Conservation (phyloP, 306 rosid genomes). For the Quercus dentata region DNA sequence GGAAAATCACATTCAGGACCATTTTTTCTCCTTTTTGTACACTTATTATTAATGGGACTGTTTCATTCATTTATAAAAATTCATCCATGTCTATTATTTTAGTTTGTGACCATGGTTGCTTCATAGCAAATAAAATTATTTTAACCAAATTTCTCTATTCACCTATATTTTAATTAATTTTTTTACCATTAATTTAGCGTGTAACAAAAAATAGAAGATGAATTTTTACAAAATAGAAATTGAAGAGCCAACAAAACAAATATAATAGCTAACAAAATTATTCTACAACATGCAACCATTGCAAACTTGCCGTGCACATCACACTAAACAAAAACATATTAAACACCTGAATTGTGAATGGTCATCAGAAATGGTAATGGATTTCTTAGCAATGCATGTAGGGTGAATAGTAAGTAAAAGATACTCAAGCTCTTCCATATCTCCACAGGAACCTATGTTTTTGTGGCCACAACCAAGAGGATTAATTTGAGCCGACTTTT, state of each 20-base stretch:
- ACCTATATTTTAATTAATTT: too few relatives aligned
- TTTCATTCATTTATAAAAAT: background rate
- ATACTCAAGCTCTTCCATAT: background rate
- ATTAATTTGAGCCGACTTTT: conserved; percentile 22
- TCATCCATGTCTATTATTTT: conserved; percentile 17
- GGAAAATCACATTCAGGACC: conserved; percentile 4
- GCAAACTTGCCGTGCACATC: too few relatives aligned
- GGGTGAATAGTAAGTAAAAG: background rate
- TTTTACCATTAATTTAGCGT: too few relatives aligned
- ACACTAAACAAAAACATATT: too few relatives aligned
- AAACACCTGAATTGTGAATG: conserved; percentile 1
- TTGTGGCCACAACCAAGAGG: conserved; percentile 61
- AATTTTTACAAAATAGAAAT: too few relatives aligned
- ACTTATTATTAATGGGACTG: too few relatives aligned
- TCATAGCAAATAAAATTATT: conserved; percentile 1
- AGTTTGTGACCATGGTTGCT: conserved; percentile 13
- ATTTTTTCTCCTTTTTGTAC: background rate
- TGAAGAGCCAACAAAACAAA: too few relatives aligned
- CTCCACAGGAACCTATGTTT: conserved; percentile 66
- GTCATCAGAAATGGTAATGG: conserved; percentile 36
- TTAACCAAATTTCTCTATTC: too few relatives aligned
- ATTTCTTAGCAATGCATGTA: conserved; percentile 32
- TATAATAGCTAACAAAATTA: too few relatives aligned
- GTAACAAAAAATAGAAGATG: too few relatives aligned
- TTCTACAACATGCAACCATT: background rate